A percentile compares a stretch with the other conserved stretches of the same genome.
Conservation (phyloP, 2,329 filamentous ascomycete species). For the Fusarium sp. region DNA sequence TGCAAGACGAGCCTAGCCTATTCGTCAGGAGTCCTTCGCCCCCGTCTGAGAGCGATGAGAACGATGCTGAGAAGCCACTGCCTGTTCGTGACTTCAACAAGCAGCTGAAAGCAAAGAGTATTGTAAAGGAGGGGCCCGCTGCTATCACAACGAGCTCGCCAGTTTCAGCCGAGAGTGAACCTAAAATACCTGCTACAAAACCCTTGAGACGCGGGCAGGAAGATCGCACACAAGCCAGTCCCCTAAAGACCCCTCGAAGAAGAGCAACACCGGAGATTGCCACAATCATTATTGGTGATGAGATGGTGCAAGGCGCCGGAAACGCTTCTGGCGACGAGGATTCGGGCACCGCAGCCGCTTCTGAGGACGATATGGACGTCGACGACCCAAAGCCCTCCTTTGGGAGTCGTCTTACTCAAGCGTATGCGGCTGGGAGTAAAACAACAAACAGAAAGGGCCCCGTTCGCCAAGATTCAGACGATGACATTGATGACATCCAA, state of each 20-base stretch:
- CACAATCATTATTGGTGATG: conserved; percentile 40
- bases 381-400: conserved; percentile 34
- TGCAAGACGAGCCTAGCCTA: conserved; percentile 25
- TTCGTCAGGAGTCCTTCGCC: conserved; percentile 24
- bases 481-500: conserved; percentile 10
- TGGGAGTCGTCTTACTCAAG: conserved; percentile 33
- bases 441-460: background rate
- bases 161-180: conserved; percentile 15
- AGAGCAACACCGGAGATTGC: conserved; percentile 19
- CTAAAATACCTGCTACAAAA: conserved; percentile 33
- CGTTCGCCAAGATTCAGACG: conserved; percentile 26
- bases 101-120: conserved; percentile 45
- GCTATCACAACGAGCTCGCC: background rate
- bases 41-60: conserved; percentile 31
- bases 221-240: background rate
- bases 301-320: conserved; percentile 14
- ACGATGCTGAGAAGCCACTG: conserved; percentile 37
- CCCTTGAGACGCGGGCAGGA: conserved; percentile 18
- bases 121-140: background rate
- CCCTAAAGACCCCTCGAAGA: conserved; percentile 8
- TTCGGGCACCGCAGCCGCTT: background rate
- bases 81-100: conserved; percentile 52
- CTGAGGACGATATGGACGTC: conserved; percentile 3
- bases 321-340: conserved; percentile 4
- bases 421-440: conserved; percentile 32